A percentile compares a stretch with the other conserved stretches of the same genome.
These are phyloP conservation scores for Linum tenue DNA, from an alignment of 345 rosid genomes.

Conservation along the genomic window DNA sequence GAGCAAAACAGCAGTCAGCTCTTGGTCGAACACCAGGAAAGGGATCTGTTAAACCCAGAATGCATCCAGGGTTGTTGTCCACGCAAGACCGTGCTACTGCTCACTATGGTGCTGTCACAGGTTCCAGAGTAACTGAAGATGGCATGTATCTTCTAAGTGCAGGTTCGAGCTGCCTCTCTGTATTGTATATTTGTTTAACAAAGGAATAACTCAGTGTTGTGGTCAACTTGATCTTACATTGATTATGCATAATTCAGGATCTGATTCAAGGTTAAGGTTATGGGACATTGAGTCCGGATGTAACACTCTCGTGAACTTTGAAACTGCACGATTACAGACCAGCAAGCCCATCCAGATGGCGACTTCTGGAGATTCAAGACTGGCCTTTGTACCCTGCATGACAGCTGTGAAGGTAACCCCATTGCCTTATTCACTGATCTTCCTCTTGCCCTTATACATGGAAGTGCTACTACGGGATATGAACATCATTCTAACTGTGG, in stretches of 20 bases:
- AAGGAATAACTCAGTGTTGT: neutral
- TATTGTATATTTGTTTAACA: neutral
- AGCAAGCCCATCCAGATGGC: conserved; percentile 67
- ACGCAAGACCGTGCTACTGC: conserved; percentile 79
- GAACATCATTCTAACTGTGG: neutral
- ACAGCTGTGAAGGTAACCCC: conserved; percentile 54
- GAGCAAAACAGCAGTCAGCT: conserved; percentile 37
- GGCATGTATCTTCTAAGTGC: conserved; percentile 96
- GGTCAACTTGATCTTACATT: neutral
- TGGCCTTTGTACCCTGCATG: conserved; percentile 83
- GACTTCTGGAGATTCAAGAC: conserved; percentile 51
- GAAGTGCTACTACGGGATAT: conserved; percentile 2
- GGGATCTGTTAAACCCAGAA: conserved; percentile 50
- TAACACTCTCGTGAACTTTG: conserved; percentile 89
- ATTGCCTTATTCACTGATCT: conserved; percentile 2
- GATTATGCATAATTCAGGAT: conserved; percentile 38
- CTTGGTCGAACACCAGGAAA: conserved; percentile 40
- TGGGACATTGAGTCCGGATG: conserved; percentile 92
- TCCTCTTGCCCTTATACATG: conserved; percentile 1
- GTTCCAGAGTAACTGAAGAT: conserved; percentile 67
- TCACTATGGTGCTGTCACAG: conserved; percentile 89
- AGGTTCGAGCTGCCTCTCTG: conserved; percentile 37
- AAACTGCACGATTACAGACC: conserved; percentile 72
- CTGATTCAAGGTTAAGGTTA: conserved; percentile 86
- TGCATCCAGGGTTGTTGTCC: conserved; percentile 86